Conservation (phyloP, 1,284 basidiomycete genomes). For the Austroboletus novae-zelandiae region DNA sequence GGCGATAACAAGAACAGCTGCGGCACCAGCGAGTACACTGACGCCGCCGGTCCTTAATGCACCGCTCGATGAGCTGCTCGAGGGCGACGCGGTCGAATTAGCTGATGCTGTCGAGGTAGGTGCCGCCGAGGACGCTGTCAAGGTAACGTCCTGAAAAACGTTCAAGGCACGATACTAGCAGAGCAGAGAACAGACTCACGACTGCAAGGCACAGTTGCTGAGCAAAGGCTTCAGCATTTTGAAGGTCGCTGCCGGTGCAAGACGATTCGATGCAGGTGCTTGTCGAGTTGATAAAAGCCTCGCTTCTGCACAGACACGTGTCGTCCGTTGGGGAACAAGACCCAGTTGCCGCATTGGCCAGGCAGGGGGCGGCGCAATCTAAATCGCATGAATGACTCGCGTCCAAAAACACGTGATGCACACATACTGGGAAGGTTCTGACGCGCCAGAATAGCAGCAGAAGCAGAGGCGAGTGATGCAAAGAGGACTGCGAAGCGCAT, state of each 20-base stretch:
- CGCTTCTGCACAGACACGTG: conserved; percentile 51
- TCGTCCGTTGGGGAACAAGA: conserved; percentile 44
- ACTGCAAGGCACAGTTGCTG: conserved; percentile 46
- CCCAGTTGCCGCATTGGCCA: conserved; percentile 39
- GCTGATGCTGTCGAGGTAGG: background rate
- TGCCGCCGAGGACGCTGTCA: conserved; percentile 28
- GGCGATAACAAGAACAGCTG: conserved; percentile 16
- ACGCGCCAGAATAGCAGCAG: conserved; percentile 35
- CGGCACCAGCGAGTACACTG: conserved; percentile 16
- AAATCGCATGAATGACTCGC: background rate
- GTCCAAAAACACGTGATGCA: no score
- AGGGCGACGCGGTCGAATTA: background rate
- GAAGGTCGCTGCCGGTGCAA: conserved; percentile 49
- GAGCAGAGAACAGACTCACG: conserved; percentile 36
- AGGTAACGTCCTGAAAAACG: conserved; percentile 46
- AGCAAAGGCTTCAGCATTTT: conserved; percentile 43
- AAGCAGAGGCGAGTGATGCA: conserved; percentile 40
- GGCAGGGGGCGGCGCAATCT: conserved; percentile 53
- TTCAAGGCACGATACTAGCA: background rate
- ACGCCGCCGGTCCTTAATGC: conserved; percentile 9
- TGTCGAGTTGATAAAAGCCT: conserved; percentile 43
- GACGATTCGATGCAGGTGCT: conserved; percentile 44
- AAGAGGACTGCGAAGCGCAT: conserved; percentile 56
- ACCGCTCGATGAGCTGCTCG: conserved; percentile 4
- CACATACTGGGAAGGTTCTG: conserved; percentile 41